Conservation (phyloP, 192 early-diverging fungal genomes). For the Kickxella alabastrina region DNA sequence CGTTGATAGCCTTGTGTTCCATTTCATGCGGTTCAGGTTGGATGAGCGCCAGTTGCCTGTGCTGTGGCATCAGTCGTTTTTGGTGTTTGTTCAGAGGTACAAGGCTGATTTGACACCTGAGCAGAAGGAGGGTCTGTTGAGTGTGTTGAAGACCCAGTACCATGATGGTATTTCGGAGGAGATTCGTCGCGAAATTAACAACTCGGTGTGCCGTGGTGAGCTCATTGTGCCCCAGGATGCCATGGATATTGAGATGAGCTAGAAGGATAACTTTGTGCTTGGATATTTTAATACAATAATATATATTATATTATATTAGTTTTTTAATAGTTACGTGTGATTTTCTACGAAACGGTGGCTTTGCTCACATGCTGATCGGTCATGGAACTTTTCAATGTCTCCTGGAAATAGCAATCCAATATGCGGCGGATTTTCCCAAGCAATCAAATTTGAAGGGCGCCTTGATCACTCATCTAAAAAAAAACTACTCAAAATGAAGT, state of each 20-base stretch:
- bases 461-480: too few relatives aligned
- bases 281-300: slow-evolving; percentile 1
- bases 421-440: too few relatives aligned
- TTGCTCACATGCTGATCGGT: too few relatives aligned
- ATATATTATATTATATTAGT: slow-evolving; percentile 4
- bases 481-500: too few relatives aligned
- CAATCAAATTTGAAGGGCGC: too few relatives aligned
- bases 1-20: slow-evolving; percentile 91
- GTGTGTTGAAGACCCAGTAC: slow-evolving; percentile 71
- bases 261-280: background rate
- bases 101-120: slow-evolving; percentile 92
- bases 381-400: too few relatives aligned
- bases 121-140: slow-evolving; percentile 88
- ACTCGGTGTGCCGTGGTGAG: slow-evolving; percentile 68
- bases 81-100: slow-evolving; percentile 96
- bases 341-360: too few relatives aligned
- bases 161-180: slow-evolving; percentile 88
- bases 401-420: too few relatives aligned
- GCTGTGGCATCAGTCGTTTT: slow-evolving; percentile 94
- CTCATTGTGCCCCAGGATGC: slow-evolving; percentile 60
- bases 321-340: too few relatives aligned
- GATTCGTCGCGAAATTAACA: slow-evolving; percentile 84
- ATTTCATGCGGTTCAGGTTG: slow-evolving; percentile 87
- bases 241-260: slow-evolving; percentile 40
- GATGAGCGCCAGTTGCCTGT: slow-evolving; percentile 85